These are phyloP conservation scores for Chlamydomonas schloesseri DNA, from an alignment of 139 green algal species.

Conservation along the genomic window DNA sequence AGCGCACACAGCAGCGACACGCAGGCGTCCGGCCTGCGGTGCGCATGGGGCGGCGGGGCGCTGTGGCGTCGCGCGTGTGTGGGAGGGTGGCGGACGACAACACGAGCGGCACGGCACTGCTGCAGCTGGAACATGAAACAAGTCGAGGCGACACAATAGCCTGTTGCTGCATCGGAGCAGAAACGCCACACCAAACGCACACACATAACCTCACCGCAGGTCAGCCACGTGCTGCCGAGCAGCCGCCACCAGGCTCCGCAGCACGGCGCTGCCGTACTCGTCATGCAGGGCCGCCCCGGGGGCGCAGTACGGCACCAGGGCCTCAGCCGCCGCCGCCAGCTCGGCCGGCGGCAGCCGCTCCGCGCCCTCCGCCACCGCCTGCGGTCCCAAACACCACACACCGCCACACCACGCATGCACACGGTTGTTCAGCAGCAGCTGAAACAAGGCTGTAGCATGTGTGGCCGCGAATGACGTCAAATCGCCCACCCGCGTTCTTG, in stretches of 20 bases:
- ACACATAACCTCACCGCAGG: no score
- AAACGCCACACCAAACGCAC: no score
- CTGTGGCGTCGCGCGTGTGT: no score
- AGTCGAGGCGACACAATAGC: no score
- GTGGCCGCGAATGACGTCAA: neutral
- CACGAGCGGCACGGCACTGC: no score
- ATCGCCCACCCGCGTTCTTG: neutral
- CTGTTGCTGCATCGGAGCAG: no score
- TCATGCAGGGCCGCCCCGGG: neutral
- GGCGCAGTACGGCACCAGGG: slow-evolving; percentile 22
- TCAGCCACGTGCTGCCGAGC: neutral
- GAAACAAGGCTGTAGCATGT: neutral
- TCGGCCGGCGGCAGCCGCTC: neutral
- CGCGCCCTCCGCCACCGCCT: neutral
- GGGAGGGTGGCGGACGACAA: no score
- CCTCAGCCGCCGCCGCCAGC: slow-evolving; percentile 20
- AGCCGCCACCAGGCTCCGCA: neutral
- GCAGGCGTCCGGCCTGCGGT: slow-evolving; percentile 16
- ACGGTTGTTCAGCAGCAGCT: no score
- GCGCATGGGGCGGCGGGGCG: neutral
- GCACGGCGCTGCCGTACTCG: neutral
- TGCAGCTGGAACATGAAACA: no score
- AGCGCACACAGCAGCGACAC: slow-evolving; percentile 7
- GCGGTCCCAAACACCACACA: no score
- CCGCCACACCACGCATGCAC: no score